These are phyloP conservation scores for Lenwebbia sp. DNA, from an alignment of 345 rosid genomes.

Conservation along the genomic window DNA sequence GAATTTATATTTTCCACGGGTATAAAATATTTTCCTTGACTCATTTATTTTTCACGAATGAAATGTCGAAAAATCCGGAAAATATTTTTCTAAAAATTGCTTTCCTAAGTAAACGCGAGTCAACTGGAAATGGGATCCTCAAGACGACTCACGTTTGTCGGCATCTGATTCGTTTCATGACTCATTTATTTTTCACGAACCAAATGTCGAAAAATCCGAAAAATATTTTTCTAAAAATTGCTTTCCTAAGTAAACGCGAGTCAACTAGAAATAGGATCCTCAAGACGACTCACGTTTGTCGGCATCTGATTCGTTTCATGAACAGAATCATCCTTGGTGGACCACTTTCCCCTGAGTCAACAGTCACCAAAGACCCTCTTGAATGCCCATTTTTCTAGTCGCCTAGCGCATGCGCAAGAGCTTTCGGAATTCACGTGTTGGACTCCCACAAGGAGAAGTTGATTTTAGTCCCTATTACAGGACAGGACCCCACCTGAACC, in stretches of 20 bases:
- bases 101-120: background rate
- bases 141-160: background rate
- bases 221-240: no score
- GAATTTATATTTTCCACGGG: no score
- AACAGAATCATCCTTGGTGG: background rate
- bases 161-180: no score
- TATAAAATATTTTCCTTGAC: no score
- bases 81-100: no score
- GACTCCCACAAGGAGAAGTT: background rate
- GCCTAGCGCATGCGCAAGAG: background rate
- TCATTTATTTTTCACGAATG: no score
- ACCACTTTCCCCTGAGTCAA: background rate
- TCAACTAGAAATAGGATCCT: background rate
- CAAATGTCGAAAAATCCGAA: no score
- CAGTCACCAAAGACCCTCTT: background rate
- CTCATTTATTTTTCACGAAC: no score
- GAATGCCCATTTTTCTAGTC: background rate
- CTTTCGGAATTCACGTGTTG: background rate
- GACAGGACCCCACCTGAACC: background rate
- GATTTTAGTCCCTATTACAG: background rate
- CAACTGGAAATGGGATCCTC: background rate
- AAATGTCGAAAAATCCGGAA: no score
- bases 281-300: background rate
- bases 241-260: background rate
- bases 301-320: background rate